Base-by-base conservation (phyloP, 2,329 filamentous ascomycete genomes). In the Botryosphaeria dothidea region DNA sequence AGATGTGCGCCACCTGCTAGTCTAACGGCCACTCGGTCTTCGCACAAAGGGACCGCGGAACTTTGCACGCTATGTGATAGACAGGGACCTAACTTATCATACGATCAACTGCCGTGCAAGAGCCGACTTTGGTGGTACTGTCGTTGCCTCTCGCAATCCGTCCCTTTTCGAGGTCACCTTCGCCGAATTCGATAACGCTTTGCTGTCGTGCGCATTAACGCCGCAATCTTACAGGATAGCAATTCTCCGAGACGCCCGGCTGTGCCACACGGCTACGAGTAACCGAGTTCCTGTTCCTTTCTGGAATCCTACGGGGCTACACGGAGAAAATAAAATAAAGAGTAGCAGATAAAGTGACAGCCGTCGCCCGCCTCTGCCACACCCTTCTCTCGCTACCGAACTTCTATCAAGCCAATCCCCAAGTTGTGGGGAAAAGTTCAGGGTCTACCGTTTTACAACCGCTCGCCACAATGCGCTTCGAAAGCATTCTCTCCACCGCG, bases 271-370 rank as follows among this genome's bases (percentile, higher is more conserved):
- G 38, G 38, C 41, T 46, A 17, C 15, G 56, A 19, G 31, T 46
- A 46, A 27, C 38, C 56, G 56, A 34, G 23, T 19, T 15, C 11
- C 15, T n/a, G 21, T 9, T 45, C n/a, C 25, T 21, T 45, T 46
- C 41, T 17, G 11, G n/a, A 60, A 34, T 34, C 17, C 41, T 34
- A 17, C 13, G 23, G n/a, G 15, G 13, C 9, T 15, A n/a, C 56
- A 23, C 17, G 49, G 49, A 29, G 25, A n/a, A 46, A 43, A 54
- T n/a, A 52, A 49, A 49, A 29, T 11, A 58, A 15, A 45, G 27
- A 38, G 56, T 60, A 34, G 17, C 56, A 46, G 27, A 60, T 60
- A 60, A 60, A 60, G 41, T 60, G 56, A 19, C 56, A 45, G 38
- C 9, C 19, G 56, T 17, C 27, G 41, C 56, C 27, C 23, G n/a